phyloP scores from a whole-genome alignment of 306 rosid genomes.

The Hylodesmum podocarpum region DNA sequence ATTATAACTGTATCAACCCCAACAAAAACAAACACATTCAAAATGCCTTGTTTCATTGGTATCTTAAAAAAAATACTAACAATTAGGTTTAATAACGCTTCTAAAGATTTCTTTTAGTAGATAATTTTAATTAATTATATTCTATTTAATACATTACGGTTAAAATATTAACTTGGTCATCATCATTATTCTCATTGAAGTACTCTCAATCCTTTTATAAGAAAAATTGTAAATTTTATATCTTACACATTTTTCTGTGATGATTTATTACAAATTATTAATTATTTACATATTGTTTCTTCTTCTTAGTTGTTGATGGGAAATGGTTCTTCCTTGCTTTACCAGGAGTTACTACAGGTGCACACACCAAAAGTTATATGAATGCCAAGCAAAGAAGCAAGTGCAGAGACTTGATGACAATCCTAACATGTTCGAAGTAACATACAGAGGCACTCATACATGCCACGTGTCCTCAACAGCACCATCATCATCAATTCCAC shows the following conservation, averaged over 20 bases:
- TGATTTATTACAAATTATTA: no score
- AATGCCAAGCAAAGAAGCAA: conserved; percentile 70
- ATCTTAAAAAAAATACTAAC: neutral
- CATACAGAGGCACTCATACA: conserved; percentile 56
- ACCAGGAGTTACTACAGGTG: conserved; percentile 66
- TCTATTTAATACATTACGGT: neutral
- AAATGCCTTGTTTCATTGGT: neutral
- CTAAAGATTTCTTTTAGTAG: neutral
- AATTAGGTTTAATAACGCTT: neutral
- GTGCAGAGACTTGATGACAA: conserved; percentile 59
- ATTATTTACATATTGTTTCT: no score
- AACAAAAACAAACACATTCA: neutral
- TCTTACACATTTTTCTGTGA: no score
- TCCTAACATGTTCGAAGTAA: conserved; percentile 51
- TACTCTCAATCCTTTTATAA: no score
- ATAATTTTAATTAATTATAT: neutral
- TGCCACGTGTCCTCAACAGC: conserved; percentile 76
- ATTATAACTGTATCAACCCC: neutral
- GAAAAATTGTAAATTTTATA: no score
- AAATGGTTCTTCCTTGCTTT: neutral
- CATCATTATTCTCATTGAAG: no score
- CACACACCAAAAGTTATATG: conserved; percentile 69
- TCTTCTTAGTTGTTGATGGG: neutral
- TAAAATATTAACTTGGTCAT: no score
- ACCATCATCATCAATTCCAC: conserved; percentile 57